A percentile compares a stretch with the other conserved stretches of the same genome.
Conservation (phyloP, 176 grass and related monocot species). For the Cymbopogon citratus region DNA sequence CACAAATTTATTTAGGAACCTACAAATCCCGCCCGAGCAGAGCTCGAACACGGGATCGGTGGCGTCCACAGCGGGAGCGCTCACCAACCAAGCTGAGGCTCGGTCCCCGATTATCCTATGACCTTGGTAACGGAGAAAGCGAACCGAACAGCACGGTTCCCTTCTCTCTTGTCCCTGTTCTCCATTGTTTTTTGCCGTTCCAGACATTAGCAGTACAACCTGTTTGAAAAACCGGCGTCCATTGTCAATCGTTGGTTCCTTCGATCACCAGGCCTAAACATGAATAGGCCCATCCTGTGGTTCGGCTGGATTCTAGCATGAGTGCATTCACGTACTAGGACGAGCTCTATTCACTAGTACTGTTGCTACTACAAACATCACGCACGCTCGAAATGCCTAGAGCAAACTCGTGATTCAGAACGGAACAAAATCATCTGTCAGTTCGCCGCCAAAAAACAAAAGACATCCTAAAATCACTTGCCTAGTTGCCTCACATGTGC, state of each 20-base stretch:
- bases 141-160: slow-evolving; percentile 3
- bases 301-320: not conserved
- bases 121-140: slow-evolving; percentile 37
- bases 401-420: not conserved
- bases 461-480: not conserved
- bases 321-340: not conserved
- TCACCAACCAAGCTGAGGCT: no score
- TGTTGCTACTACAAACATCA: not conserved
- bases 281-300: not conserved
- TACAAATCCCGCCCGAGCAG: no score
- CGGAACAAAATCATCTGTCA: not conserved
- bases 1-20: no score
- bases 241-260: slow-evolving; percentile 19
- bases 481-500: not conserved
- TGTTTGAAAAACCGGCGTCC: not conserved
- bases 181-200: not conserved
- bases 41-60: no score
- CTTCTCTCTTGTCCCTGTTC: slow-evolving; percentile 15
- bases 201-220: not conserved
- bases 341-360: not conserved
- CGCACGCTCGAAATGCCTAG: not conserved
- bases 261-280: not conserved
- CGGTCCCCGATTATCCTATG: not conserved
- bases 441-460: not conserved
- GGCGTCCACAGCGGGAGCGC: no score